Evolutionary conservation across 768 basidiomycete genomes (phyloP).

Genomic region (Serendipita sp.): DNA sequence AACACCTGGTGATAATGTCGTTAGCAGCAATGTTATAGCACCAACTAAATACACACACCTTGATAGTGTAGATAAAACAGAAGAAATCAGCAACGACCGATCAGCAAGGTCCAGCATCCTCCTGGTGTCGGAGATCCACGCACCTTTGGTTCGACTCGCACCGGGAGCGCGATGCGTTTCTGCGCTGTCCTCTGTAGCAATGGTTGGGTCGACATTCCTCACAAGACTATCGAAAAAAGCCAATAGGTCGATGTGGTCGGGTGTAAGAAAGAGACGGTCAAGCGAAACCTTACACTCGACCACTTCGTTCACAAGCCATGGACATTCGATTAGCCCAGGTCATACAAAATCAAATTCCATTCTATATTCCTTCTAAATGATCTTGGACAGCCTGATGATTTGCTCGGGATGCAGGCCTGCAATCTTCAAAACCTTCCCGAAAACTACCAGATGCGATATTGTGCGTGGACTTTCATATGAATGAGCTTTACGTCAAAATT

Average conservation of each 20-base stretch:
- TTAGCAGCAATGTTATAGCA: neutral
- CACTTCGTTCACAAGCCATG: neutral
- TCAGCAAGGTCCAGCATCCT: neutral
- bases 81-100: neutral
- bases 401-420: conserved; percentile 84
- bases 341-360: neutral
- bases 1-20: conserved; percentile 30
- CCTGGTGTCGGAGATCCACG: neutral
- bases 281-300: neutral
- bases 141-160: conserved; percentile 82
- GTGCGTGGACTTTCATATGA: conserved; percentile 25
- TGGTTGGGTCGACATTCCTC: conserved; percentile 87
- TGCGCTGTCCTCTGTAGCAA: conserved; percentile 86
- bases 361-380: neutral
- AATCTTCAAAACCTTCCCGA: conserved; percentile 90
- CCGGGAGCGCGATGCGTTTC: conserved; percentile 93
- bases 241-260: neutral
- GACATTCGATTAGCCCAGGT: conserved; percentile 5
- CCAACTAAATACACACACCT: neutral
- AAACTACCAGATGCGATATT: conserved; percentile 74
- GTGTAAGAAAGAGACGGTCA: neutral
- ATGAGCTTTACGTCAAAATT: neutral
- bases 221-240: neutral
- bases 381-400: conserved; percentile 57
- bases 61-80: neutral